Evolutionary conservation across 2,329 filamentous ascomycete species (phyloP), one percentile per base, ranked within the genome.

Genomic region (Fusarium tjaetaba): DNA sequence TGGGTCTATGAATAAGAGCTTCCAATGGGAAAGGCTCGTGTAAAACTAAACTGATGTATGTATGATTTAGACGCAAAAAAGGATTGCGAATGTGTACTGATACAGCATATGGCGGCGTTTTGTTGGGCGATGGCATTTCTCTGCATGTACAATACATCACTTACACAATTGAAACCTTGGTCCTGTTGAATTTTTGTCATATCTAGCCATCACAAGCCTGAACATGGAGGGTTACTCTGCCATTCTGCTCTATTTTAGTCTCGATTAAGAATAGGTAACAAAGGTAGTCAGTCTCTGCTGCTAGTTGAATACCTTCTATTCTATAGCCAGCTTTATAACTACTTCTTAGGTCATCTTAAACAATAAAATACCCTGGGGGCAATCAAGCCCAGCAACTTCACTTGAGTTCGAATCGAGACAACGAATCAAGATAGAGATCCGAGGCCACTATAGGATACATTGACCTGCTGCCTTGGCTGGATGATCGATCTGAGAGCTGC

Each of bases 21-120:
- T 49, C 14, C 24, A 28, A 26, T n/a, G 36, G 24, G 26, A 14
- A 41, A 41, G 26, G 56, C 34, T 41, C 30, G 52, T 74, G 59
- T 72, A 65, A 46, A 56, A 72, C 11, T 48, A 49, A 55, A 32
- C 11, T 53, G 26, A 43, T 36, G 42, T 34, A 30, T 72, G 64
- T 66, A 72, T 24, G 46, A 72, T 60, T 67, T 45, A 58, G 24
- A 46, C 45, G 49, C 24, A 65, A 55, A 53, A 57, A n/a, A 24
- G 34, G 20, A 24, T 18, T n/a, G 36, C n/a, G 32, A 43, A 24
- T 51, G 30, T 16, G 51, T 55, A 55, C 34, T 38, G 26, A 51
- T 46, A 36, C 28, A n/a, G 48, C 48, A 68, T 49, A 46, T 57
- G 39, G 36, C 41, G 68, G 68, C 68, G 68, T 72, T 72, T 46